A percentile compares a stretch with the other conserved stretches of the same genome.
These are phyloP conservation scores for Zostera marina DNA, from an alignment of 116 monocot species.

Conservation along the genomic window DNA sequence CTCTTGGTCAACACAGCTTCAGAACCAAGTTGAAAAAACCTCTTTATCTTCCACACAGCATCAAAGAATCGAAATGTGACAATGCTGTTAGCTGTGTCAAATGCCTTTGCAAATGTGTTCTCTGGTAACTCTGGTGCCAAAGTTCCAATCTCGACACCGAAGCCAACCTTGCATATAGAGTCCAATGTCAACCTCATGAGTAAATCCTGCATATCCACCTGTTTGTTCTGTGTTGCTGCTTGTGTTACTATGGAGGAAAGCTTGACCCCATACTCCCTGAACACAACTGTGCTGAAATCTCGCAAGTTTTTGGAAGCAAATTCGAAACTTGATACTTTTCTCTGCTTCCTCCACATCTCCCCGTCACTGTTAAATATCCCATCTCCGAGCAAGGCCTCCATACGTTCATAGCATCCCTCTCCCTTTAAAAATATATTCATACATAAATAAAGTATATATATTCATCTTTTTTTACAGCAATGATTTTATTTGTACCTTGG, in stretches of 20 bases:
- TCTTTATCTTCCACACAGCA: constrained; percentile 29
- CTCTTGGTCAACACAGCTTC: constrained; percentile 20
- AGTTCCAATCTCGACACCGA: constrained; percentile 31
- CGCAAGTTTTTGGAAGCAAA: constrained; percentile 27
- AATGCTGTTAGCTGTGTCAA: constrained; percentile 21
- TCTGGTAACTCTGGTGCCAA: constrained; percentile 13
- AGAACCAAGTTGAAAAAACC: constrained; percentile 20
- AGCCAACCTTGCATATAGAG: constrained; percentile 43
- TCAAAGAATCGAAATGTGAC: constrained; percentile 18
- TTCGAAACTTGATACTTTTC: constrained; percentile 36
- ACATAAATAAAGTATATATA: too few species aligned
- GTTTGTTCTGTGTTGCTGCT: constrained; percentile 3
- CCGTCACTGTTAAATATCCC: constrained; percentile 51
- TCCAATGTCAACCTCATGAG: constrained; percentile 45
- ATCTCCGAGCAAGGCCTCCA: constrained; percentile 28
- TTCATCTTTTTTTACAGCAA: too few species aligned
- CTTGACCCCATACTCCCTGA: constrained; percentile 22
- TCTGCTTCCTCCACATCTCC: constrained; percentile 37
- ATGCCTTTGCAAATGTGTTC: constrained; percentile 21
- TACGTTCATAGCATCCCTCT: constrained; percentile 32
- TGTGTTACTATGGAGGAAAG: constrained; percentile 14
- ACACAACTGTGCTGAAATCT: constrained; percentile 29
- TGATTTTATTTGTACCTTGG: too few species aligned
- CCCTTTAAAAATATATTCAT: constrained; percentile 38
- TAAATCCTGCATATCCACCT: constrained; percentile 33